A percentile compares a stretch with the other conserved stretches of the same genome.
phyloP scores from a whole-genome alignment of 805 yeast species.

The Saccharomycopsis sp. region DNA sequence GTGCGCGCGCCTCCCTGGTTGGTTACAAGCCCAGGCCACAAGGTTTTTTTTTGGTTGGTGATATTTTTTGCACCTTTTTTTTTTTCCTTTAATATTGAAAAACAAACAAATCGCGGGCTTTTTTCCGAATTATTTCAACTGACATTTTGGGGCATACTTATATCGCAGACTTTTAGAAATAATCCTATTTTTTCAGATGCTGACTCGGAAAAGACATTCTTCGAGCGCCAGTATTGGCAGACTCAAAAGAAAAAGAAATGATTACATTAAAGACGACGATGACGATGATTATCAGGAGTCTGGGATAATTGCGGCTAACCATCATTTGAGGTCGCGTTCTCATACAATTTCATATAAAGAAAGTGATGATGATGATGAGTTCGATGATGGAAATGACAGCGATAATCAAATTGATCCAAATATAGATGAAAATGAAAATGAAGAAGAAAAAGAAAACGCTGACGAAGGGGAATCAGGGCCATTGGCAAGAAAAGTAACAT shows the following conservation, averaged over 20 bases:
- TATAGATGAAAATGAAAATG: background rate
- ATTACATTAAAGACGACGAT: constrained; percentile 10
- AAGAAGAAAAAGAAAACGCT: constrained; percentile 11
- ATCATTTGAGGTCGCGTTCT: constrained; percentile 10
- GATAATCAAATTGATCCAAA: constrained; percentile 4
- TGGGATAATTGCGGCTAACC: background rate
- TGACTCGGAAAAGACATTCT: constrained; percentile 11
- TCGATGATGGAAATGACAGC: constrained; percentile 14
- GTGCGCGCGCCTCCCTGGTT: too few species aligned
- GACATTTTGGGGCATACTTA: background rate
- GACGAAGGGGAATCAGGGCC: background rate
- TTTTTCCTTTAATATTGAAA: background rate
- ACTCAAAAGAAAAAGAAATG: background rate
- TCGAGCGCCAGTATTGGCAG: background rate
- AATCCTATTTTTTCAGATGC: constrained; percentile 5
- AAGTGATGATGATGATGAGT: constrained; percentile 19
- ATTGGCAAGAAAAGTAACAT: constrained; percentile 1
- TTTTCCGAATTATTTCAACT: background rate
- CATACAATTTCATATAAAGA: constrained; percentile 15
- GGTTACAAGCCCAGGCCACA: too few species aligned
- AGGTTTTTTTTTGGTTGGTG: background rate
- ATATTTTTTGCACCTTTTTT: background rate
- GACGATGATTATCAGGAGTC: constrained; percentile 12
- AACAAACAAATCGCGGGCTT: background rate
- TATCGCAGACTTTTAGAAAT: background rate